Base-by-base conservation (phyloP, 306 rosid genomes). In the Corylus americana region DNA sequence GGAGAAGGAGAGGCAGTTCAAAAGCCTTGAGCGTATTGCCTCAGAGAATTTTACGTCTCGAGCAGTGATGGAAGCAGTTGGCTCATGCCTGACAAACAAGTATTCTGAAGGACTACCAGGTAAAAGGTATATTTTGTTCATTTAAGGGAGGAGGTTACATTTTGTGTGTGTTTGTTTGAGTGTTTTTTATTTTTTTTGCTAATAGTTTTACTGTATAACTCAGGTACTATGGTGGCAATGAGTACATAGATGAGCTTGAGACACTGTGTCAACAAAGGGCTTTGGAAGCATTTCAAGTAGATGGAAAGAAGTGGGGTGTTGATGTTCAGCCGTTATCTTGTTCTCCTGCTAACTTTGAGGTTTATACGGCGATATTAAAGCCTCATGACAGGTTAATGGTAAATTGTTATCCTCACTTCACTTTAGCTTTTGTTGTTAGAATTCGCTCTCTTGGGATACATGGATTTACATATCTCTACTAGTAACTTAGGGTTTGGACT, bases 61-160 rank as follows among this genome's bases (percentile, higher is more conserved):
- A 61, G 98, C 98, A 50, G 98, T 95, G 71, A 95, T 95, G 98
- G 98, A 95, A 89, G 94, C 98, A 62, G 97, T 95, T 51, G 98
- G 98, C 45, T 95, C 98, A 44, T 93, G 98, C 82, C 94, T 95
- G 63, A 95, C 98, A 44, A 95, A 93, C 85, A 95, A 95, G 74
- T 95, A 95, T 81, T 95, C 98, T 0, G 98, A 95, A 83, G 98
- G 98, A 57, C 85, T 95, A 45, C 98, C 98, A 0, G 98, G 98
- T 78, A 91, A 91, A 90, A 95, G 98, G 98, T 92, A 81, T 70
- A 55, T 22, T 39, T 77, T 68, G 20, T 64, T 48, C 10, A 48
- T 48, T 63, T 71, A 48, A 47, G 53, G 55, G 7, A 55, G 14
- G 7, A 22, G 14, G 2, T 59, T 47, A 5, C 27, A 31, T 54